phyloP scores from a whole-genome alignment of 2,329 filamentous ascomycete species.

The Colletotrichum spaethianum region DNA sequence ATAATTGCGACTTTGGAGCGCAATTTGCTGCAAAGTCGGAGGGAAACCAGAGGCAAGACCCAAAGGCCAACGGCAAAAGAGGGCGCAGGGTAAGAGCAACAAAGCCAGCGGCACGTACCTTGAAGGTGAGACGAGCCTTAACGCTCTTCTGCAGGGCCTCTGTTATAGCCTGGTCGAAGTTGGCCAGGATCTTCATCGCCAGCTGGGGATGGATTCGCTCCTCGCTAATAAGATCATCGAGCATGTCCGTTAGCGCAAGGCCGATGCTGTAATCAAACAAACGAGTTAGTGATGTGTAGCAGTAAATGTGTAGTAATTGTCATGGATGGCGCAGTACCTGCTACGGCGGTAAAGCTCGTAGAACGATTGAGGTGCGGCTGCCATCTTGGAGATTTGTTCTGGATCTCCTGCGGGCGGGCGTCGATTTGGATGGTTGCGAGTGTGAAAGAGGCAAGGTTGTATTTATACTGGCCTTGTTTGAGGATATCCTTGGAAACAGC shows the following conservation, averaged over 20 bases:
- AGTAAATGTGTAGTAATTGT: conserved; percentile 49
- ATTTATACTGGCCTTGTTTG: conserved; percentile 41
- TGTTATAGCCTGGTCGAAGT: conserved; percentile 94
- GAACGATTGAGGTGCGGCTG: conserved; percentile 69
- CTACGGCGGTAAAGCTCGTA: conserved; percentile 99
- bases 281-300: conserved; percentile 41
- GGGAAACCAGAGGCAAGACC: neutral
- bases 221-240: conserved; percentile 95
- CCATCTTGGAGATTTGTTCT: conserved; percentile 54
- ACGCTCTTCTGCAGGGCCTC: conserved; percentile 94
- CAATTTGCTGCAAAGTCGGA: too few species aligned
- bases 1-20: neutral
- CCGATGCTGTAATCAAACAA: conserved; percentile 78
- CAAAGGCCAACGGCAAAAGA: neutral
- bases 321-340: conserved; percentile 76
- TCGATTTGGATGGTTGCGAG: conserved; percentile 23
- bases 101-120: conserved; percentile 71
- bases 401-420: conserved; percentile 35
- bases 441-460: conserved; percentile 38
- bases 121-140: conserved; percentile 92
- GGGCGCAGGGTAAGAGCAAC: neutral
- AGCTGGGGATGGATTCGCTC: conserved; percentile 97
- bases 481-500: conserved; percentile 40
- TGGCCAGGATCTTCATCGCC: conserved; percentile 96
- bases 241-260: conserved; percentile 92